A percentile compares a stretch with the other conserved stretches of the same genome.
Evolutionary conservation across 176 grass and related monocot species (phyloP).

Genomic region (Urochloa ruziziensis): DNA sequence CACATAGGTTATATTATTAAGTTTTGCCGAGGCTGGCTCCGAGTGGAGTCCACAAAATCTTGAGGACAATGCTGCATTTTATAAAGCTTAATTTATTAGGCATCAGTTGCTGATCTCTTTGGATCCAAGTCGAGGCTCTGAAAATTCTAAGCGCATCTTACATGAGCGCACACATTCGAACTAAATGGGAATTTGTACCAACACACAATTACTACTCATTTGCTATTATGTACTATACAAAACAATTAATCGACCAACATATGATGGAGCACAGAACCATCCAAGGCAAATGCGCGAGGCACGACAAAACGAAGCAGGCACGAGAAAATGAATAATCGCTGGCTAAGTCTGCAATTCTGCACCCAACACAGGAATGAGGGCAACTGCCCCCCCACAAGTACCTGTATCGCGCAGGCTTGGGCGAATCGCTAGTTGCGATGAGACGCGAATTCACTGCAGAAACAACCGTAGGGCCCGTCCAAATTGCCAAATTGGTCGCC

Average conservation of each 20-base stretch:
- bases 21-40: conserved; percentile 42
- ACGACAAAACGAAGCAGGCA: background rate
- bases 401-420: background rate
- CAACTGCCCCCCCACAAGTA: background rate
- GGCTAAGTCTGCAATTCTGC: background rate
- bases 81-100: conserved; percentile 38
- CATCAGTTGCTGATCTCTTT: conserved; percentile 32
- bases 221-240: background rate
- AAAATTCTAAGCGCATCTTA: background rate
- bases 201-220: background rate
- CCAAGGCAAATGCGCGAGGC: background rate
- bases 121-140: conserved; percentile 21
- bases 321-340: background rate
- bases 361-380: background rate
- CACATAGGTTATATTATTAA: conserved; percentile 25
- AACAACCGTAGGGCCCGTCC: background rate
- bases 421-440: background rate
- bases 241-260: conserved; percentile 7
- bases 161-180: background rate
- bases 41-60: conserved; percentile 11
- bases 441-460: background rate
- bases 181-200: background rate
- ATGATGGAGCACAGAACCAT: background rate
- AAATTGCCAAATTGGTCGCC: background rate
- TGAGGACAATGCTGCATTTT: conserved; percentile 27